These are phyloP conservation scores for Cicer chorassanicum DNA, from an alignment of 306 rosid genomes.

Conservation along the genomic window DNA sequence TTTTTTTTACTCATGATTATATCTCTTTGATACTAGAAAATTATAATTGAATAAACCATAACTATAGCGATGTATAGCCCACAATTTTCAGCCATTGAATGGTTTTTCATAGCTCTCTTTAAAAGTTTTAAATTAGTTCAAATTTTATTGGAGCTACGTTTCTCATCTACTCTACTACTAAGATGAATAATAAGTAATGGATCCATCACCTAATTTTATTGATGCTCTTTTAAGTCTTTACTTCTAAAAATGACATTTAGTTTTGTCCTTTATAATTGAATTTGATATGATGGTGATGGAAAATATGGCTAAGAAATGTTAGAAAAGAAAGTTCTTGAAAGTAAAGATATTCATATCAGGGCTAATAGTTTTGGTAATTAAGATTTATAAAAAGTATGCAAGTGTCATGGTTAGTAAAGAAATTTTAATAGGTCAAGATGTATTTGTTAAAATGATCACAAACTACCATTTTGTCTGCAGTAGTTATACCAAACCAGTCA, in stretches of 20 bases:
- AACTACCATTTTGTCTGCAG: neutral
- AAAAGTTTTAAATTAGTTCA: neutral
- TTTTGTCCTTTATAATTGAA: constrained; percentile 10
- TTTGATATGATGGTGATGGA: constrained; percentile 30
- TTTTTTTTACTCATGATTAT: too few species aligned
- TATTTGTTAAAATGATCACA: neutral
- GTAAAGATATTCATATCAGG: neutral
- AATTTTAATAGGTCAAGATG: constrained; percentile 11
- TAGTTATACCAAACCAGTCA: constrained; percentile 37
- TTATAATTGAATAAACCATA: too few species aligned
- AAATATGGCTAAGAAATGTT: neutral
- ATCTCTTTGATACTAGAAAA: too few species aligned
- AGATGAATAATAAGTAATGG: too few species aligned
- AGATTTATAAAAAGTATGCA: neutral
- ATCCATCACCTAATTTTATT: too few species aligned
- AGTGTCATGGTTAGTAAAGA: neutral
- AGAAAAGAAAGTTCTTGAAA: constrained; percentile 2
- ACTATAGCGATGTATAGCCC: neutral
- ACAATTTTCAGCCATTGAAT: neutral
- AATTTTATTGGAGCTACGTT: neutral
- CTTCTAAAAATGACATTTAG: neutral
- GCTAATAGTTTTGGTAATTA: constrained; percentile 11
- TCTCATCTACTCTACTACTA: neutral
- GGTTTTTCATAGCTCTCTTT: neutral
- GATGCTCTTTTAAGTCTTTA: too few species aligned